A percentile compares a stretch with the other conserved stretches of the same genome.
Evolutionary conservation across 2,329 filamentous ascomycete species (phyloP).

Genomic region (Sporothrix variecibatus): DNA sequence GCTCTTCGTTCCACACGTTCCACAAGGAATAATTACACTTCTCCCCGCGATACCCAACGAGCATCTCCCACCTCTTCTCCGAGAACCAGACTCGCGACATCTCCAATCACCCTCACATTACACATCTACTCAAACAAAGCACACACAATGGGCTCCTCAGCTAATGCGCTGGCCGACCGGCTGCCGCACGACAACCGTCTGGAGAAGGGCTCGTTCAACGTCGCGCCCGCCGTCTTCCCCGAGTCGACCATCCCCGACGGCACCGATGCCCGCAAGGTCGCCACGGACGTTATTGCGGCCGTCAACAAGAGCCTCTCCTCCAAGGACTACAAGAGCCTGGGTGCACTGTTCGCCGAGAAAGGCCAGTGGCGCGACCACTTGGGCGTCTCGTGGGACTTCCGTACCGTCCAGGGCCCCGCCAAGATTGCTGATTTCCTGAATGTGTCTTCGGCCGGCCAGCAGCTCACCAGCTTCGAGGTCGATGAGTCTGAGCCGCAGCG

Average conservation of each 20-base stretch:
- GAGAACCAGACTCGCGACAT: neutral
- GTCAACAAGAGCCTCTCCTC: conserved; percentile 46
- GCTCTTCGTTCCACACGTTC: neutral
- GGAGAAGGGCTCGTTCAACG: conserved; percentile 57
- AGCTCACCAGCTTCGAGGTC: conserved; percentile 47
- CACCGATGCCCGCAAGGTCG: conserved; percentile 43
- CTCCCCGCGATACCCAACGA: neutral
- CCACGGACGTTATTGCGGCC: conserved; percentile 40
- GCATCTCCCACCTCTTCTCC: neutral
- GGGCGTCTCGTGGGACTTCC: conserved; percentile 58
- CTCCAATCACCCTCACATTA: neutral
- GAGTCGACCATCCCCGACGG: conserved; percentile 35
- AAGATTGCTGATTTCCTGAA: conserved; percentile 46
- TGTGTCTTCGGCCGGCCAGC: conserved; percentile 36
- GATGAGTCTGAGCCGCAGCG: conserved; percentile 49
- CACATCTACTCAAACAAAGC: neutral
- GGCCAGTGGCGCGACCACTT: conserved; percentile 63
- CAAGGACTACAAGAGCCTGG: conserved; percentile 40
- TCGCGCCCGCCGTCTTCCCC: conserved; percentile 49
- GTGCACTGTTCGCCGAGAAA: conserved; percentile 46
- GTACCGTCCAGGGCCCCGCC: conserved; percentile 49
- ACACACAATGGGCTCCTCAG: conserved; percentile 10
- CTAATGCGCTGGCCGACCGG: conserved; percentile 13
- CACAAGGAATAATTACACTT: neutral
- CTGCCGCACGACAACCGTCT: conserved; percentile 29